Evolutionary conservation across 2,329 filamentous ascomycete species (phyloP).

Genomic region (Cordyceps tenuipes): DNA sequence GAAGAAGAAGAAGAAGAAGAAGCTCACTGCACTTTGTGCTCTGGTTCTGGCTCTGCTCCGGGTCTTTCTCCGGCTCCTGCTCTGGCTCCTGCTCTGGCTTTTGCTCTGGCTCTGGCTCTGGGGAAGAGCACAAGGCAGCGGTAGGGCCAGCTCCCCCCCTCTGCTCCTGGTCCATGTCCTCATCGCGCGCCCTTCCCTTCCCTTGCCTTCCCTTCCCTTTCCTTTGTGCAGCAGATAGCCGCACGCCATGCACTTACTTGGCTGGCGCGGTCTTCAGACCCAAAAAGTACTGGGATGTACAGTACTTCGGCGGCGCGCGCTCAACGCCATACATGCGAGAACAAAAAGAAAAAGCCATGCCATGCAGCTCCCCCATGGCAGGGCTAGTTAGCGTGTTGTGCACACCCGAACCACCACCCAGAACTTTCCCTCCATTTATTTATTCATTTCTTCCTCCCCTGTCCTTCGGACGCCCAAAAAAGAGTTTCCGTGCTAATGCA

Average conservation of each 20-base stretch:
- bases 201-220: not conserved
- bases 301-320: not conserved
- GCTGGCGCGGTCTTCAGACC: not conserved
- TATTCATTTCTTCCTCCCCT: not conserved
- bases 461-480: not conserved
- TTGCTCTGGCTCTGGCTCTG: too few relatives aligned
- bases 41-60: too few relatives aligned
- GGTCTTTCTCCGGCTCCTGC: too few relatives aligned
- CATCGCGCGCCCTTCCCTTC: too few relatives aligned
- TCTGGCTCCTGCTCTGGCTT: too few relatives aligned
- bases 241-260: not conserved
- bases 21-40: not conserved
- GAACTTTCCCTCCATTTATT: not conserved
- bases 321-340: not conserved
- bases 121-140: not conserved
- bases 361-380: constrained; percentile 5
- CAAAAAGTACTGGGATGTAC: constrained; percentile 3
- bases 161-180: not conserved
- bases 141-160: not conserved
- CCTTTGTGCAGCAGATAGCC: not conserved
- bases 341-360: constrained; percentile 3
- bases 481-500: constrained; percentile 6
- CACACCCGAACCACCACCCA: constrained; percentile 1
- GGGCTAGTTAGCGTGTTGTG: not conserved
- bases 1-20: not conserved